phyloP scores from a whole-genome alignment of 2,329 filamentous ascomycete species.

The Neonectria faginata region DNA sequence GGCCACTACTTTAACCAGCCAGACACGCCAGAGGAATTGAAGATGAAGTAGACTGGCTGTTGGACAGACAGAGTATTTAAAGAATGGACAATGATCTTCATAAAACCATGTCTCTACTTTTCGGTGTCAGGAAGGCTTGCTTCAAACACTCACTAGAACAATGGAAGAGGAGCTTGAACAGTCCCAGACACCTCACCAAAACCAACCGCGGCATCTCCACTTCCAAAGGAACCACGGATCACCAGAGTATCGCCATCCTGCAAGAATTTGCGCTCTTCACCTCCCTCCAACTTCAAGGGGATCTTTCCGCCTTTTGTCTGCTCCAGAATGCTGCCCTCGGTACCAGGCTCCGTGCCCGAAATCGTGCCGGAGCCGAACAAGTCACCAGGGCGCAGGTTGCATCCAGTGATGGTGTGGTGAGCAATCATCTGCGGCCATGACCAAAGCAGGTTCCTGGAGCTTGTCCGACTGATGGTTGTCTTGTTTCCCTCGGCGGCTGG shows the following conservation, averaged over 20 bases:
- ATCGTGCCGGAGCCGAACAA: slow-evolving; percentile 84
- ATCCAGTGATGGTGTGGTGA: slow-evolving; percentile 83
- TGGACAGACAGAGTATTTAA: no score
- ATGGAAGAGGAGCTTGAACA: slow-evolving; percentile 57
- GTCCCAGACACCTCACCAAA: slow-evolving; percentile 79
- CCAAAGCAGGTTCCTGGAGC: slow-evolving; percentile 69
- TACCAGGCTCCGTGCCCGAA: slow-evolving; percentile 70
- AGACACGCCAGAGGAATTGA: slow-evolving; percentile 56
- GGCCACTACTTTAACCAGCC: slow-evolving; percentile 66
- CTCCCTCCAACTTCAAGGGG: slow-evolving; percentile 69
- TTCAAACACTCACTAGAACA: slow-evolving; percentile 41
- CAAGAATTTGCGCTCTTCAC: slow-evolving; percentile 77
- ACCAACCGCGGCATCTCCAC: slow-evolving; percentile 75
- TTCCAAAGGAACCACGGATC: slow-evolving; percentile 74
- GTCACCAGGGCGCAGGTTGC: slow-evolving; percentile 79
- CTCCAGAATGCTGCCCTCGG: slow-evolving; percentile 78
- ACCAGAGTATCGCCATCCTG: slow-evolving; percentile 79
- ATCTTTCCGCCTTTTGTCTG: slow-evolving; percentile 77
- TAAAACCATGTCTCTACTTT: neutral
- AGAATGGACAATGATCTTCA: neutral
- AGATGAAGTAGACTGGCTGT: slow-evolving; percentile 9
- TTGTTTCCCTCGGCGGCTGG: slow-evolving; percentile 49
- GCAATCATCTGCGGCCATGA: slow-evolving; percentile 88
- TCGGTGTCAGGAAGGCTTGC: no score
- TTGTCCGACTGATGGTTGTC: slow-evolving; percentile 51